phyloP scores from a whole-genome alignment of 1,284 basidiomycete genomes.

The Coriolopsis trogii region DNA sequence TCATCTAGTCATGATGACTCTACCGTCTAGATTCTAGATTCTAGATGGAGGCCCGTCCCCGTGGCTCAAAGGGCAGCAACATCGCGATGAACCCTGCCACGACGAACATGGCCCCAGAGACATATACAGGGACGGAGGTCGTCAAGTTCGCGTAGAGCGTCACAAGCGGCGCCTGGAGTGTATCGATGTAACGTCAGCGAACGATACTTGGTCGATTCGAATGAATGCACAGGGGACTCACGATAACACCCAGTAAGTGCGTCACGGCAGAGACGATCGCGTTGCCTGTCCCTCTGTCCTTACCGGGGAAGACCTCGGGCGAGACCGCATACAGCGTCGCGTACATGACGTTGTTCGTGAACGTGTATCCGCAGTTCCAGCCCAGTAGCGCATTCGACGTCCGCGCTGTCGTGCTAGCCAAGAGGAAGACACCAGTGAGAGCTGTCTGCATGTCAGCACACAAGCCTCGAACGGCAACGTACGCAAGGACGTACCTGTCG shows the following conservation, averaged over 20 bases:
- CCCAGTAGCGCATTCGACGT: conserved; percentile 64
- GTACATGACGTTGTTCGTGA: conserved; percentile 72
- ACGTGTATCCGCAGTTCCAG: conserved; percentile 72
- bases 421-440: conserved; percentile 71
- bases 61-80: conserved; percentile 71
- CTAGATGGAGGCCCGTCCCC: conserved; percentile 64
- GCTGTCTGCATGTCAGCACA: conserved; percentile 42
- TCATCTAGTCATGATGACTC: too few species aligned
- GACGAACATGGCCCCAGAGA: conserved; percentile 67
- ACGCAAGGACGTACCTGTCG: conserved; percentile 51
- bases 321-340: conserved; percentile 68
- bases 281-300: conserved; percentile 73
- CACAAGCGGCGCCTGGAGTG: conserved; percentile 60
- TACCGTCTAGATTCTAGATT: too few species aligned
- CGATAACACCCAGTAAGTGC: conserved; percentile 67
- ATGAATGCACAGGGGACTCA: conserved; percentile 34
- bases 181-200: background rate
- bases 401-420: conserved; percentile 65
- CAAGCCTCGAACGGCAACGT: too few species aligned
- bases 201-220: background rate
- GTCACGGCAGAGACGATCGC: conserved; percentile 63
- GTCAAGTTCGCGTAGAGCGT: conserved; percentile 61
- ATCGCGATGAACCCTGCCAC: conserved; percentile 60
- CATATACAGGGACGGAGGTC: conserved; percentile 70
- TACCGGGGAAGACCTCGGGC: conserved; percentile 71